These are phyloP conservation scores for Malus fusca DNA, from an alignment of 306 rosid species.

Conservation along the genomic window DNA sequence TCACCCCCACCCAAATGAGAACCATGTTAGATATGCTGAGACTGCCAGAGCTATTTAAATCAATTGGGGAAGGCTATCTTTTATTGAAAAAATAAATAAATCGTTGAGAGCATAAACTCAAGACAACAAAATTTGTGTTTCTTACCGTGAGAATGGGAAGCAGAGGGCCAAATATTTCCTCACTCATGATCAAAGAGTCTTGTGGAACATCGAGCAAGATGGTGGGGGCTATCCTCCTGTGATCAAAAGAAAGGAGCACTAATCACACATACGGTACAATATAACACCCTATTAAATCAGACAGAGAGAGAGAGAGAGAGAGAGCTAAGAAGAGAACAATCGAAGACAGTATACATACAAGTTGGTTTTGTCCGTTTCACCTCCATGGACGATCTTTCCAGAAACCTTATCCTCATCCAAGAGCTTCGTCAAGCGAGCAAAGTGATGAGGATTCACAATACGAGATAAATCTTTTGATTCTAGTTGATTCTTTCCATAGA, in stretches of 20 bases:
- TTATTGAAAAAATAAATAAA: background rate
- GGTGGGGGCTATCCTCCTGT: conserved; percentile 88
- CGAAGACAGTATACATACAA: conserved; percentile 47
- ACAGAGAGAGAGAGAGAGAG: background rate
- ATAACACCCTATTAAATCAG: background rate
- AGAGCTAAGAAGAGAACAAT: conserved; percentile 2
- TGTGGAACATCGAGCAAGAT: conserved; percentile 74
- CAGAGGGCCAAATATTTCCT: conserved; percentile 95
- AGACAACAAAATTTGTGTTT: background rate
- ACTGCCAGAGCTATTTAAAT: background rate
- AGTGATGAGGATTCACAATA: conserved; percentile 78
- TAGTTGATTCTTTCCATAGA: conserved; percentile 71
- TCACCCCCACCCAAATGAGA: background rate
- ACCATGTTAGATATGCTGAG: background rate
- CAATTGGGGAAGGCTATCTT: background rate
- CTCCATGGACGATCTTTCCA: conserved; percentile 82
- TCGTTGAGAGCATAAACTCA: background rate
- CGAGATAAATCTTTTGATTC: conserved; percentile 91
- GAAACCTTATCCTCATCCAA: conserved; percentile 89
- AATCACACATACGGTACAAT: conserved; percentile 7
- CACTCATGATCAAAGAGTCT: conserved; percentile 74
- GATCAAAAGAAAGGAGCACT: conserved; percentile 13
- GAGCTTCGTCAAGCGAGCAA: conserved; percentile 67
- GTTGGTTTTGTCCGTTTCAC: conserved; percentile 61
- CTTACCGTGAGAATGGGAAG: conserved; percentile 89